Evolutionary conservation across 257 asterid genomes (phyloP).

Genomic region (Nicotiana undulata): DNA sequence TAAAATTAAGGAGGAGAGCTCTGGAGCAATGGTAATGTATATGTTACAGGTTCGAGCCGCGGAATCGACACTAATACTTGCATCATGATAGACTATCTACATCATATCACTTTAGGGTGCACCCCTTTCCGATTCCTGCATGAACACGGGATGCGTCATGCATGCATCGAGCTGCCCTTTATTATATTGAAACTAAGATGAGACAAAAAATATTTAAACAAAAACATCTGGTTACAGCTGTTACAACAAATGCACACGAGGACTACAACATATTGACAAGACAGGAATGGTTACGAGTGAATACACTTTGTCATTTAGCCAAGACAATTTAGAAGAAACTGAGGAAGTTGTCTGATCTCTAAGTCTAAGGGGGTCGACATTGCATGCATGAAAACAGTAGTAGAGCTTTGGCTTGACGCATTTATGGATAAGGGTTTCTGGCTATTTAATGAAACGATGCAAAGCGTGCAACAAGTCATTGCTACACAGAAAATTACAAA

Average conservation of each 20-base stretch:
- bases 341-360: not conserved
- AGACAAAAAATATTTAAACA: not conserved
- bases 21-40: too few species aligned
- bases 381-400: slow-evolving; percentile 1
- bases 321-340: slow-evolving; percentile 5
- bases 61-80: too few species aligned
- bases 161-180: too few species aligned
- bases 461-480: slow-evolving; percentile 5
- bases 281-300: not conserved
- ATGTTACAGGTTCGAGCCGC: too few species aligned
- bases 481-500: not conserved
- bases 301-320: not conserved
- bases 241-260: not conserved
- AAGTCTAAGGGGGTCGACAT: not conserved
- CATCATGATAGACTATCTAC: too few species aligned
- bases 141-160: too few species aligned
- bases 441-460: not conserved
- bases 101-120: fast-evolving
- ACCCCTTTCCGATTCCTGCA: fast-evolving
- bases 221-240: not conserved
- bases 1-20: too few species aligned
- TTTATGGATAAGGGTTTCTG: not conserved
- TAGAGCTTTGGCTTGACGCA: not conserved
- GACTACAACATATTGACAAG: not conserved
- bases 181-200: not conserved